These are phyloP conservation scores for Dothistroma pini DNA, from an alignment of 2,329 filamentous ascomycete genomes.

Conservation along the genomic window DNA sequence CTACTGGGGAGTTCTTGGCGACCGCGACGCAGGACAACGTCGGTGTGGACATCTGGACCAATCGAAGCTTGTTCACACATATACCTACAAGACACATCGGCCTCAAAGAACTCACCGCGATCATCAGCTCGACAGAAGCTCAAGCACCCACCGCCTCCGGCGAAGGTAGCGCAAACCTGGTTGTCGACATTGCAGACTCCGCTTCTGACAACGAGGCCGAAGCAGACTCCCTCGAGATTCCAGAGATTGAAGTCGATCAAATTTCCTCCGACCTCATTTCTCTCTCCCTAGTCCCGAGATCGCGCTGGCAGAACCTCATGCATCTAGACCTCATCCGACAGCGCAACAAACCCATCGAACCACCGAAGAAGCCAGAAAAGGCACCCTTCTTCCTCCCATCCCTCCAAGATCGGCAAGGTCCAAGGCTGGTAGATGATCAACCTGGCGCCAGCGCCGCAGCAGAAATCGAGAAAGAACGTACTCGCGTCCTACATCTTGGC, in stretches of 20 bases:
- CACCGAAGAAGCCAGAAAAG: constrained; percentile 87
- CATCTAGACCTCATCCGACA: constrained; percentile 87
- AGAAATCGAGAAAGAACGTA: constrained; percentile 33
- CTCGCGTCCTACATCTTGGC: constrained; percentile 31
- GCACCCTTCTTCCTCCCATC: constrained; percentile 93
- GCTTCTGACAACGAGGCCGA: constrained; percentile 45
- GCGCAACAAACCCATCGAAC: constrained; percentile 89
- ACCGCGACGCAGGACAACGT: constrained; percentile 77
- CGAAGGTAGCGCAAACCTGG: constrained; percentile 69
- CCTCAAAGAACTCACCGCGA: constrained; percentile 65
- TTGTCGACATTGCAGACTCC: constrained; percentile 71
- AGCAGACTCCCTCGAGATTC: constrained; percentile 53
- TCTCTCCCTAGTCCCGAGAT: constrained; percentile 82
- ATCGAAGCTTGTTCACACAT: constrained; percentile 85
- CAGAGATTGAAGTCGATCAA: constrained; percentile 41
- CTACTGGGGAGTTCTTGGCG: constrained; percentile 89
- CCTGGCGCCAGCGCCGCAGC: constrained; percentile 19
- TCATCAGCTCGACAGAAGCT: constrained; percentile 39
- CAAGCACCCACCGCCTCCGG: constrained; percentile 69
- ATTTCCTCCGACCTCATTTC: constrained; percentile 80
- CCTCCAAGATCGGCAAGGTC: constrained; percentile 40
- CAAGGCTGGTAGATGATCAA: constrained; percentile 15
- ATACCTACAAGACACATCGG: constrained; percentile 81
- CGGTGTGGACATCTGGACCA: constrained; percentile 94
- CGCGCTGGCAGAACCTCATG: constrained; percentile 88